Base-by-base conservation (phyloP, 2,329 filamentous ascomycete genomes). In the Alternaria sp. region DNA sequence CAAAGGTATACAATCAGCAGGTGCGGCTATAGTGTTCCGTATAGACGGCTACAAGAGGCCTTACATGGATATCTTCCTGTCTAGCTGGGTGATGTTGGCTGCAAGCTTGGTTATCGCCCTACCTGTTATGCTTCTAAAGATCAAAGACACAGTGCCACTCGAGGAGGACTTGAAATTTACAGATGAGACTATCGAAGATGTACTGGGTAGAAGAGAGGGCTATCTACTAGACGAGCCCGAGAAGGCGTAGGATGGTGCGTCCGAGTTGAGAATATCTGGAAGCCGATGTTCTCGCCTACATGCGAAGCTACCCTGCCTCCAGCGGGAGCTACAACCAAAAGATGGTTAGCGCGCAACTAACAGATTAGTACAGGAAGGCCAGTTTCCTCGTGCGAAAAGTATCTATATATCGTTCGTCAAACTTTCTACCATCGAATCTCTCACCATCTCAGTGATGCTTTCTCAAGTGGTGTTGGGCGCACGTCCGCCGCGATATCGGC, bases 1-100 rank as follows among this genome's bases (percentile, higher is more conserved):
- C 85, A 94, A 94, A 81, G 89, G 89, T 51, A 90, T 96, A 65
- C 92, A 96, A 78, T 93, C 91, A 26, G 91, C 91, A 8, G 92
- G 91, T 65, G 89, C 89, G 2, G 92, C 91, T 57, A 85, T 93
- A 67, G 89, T 86, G 70, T 91, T 86, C 87, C 85, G 88, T 11
- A 77, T 94, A 51, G 91, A 94, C 72, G 79, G 84, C 22, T 59
- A 62, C 14, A 79, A 85, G 32, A 64, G 56, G 7, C 64, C 89
- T 0, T 95, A 86, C 79, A 87, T 90, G 81, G 86, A 85, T 61
- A 84, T 92, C 61, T 94, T 95, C 68, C 89, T 83, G n/a, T 83
- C 83, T 32, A 87, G 87, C 79, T 96, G 92, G 93, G 91, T 83
- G 52, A 81, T 94, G 8, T 85, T 95, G 12, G 86, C 85, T 2